Percentiles rank a stretch among this genome's conserved stretches.
Evolutionary conservation across 2,329 filamentous ascomycete genomes (phyloP).

Genomic region (Reticulascus tulasneorum): DNA sequence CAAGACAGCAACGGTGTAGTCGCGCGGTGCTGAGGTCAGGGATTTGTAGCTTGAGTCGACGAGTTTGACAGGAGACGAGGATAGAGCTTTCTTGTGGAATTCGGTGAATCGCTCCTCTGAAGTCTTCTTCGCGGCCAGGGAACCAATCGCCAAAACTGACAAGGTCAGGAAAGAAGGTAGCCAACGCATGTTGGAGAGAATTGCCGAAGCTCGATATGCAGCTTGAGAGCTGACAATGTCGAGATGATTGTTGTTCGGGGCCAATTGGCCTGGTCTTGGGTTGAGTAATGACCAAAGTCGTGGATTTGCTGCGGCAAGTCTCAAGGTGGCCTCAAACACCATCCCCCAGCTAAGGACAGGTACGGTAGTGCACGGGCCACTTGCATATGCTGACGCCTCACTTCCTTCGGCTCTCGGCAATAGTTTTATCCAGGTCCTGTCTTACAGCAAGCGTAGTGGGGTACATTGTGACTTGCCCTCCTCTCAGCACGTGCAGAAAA

Average conservation of each 20-base stretch:
- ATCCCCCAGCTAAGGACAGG: too few species aligned
- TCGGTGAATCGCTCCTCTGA: conserved; percentile 62
- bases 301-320: too few species aligned
- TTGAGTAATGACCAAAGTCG: too few species aligned
- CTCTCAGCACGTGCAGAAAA: too few species aligned
- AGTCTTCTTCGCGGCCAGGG: conserved; percentile 62
- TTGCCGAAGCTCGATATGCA: conserved; percentile 1
- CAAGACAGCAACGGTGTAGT: conserved; percentile 79
- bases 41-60: conserved; percentile 71
- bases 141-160: conserved; percentile 57
- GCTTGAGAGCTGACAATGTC: conserved; percentile 12
- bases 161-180: conserved; percentile 59
- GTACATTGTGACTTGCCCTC: too few species aligned
- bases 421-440: too few species aligned
- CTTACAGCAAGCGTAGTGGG: too few species aligned
- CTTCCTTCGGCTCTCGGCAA: too few species aligned
- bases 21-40: conserved; percentile 71
- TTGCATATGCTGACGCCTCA: too few species aligned
- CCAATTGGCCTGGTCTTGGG: conserved; percentile 8
- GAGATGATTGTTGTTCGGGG: background rate
- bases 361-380: too few species aligned
- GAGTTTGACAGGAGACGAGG: conserved; percentile 69
- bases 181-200: conserved; percentile 61
- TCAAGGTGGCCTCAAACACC: too few species aligned
- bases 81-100: conserved; percentile 65